Conservation (phyloP, 2,329 filamentous ascomycete species). For the Aspergillus floridensis region DNA sequence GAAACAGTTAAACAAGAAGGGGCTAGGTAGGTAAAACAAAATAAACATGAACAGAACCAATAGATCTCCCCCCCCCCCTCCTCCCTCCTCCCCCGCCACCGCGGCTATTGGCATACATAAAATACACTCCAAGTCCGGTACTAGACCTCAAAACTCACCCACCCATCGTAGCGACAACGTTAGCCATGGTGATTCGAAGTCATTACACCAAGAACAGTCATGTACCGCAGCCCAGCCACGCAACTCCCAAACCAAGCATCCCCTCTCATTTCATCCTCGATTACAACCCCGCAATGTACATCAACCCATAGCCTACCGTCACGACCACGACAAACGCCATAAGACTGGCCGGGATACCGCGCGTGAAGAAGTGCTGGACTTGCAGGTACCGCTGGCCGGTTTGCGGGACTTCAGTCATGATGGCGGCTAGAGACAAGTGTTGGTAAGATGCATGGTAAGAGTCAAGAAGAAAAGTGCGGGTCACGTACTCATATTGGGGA, state of each 20-base stretch:
- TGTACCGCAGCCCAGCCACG: background rate
- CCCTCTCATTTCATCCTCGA: background rate
- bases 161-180: no score
- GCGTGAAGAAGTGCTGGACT: constrained; percentile 90
- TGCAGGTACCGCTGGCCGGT: constrained; percentile 88
- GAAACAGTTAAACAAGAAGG: background rate
- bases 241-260: background rate
- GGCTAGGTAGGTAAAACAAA: no score
- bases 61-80: no score
- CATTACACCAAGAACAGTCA: background rate
- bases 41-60: no score
- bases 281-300: constrained; percentile 70
- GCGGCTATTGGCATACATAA: no score
- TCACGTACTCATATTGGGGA: constrained; percentile 97
- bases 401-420: constrained; percentile 96
- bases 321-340: constrained; percentile 79
- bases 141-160: background rate
- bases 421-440: constrained; percentile 64
- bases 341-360: constrained; percentile 85
- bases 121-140: background rate
- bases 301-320: constrained; percentile 85
- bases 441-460: constrained; percentile 12
- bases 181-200: no score
- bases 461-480: background rate
- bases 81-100: no score